Conservation (phyloP, 345 rosid species). For the Eucalyptus coolabah region DNA sequence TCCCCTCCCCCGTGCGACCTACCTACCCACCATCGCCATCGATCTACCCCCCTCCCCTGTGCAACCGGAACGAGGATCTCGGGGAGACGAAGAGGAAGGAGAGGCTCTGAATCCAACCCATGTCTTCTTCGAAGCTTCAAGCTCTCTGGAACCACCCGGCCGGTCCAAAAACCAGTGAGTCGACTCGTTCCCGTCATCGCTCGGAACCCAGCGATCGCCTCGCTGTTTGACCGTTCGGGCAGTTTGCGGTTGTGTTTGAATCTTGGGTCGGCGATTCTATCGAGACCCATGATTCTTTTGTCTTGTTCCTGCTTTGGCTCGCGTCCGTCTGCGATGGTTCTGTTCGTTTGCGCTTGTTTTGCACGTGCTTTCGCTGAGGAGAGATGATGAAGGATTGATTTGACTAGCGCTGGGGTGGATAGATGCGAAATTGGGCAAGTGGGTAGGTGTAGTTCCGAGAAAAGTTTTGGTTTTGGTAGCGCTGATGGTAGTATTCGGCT, state of each 20-base stretch:
- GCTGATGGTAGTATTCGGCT: neutral
- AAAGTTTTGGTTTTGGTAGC: neutral
- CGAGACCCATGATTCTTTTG: neutral
- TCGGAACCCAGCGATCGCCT: neutral
- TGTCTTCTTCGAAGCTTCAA: conserved; percentile 79
- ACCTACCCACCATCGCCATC: neutral
- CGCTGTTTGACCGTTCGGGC: neutral
- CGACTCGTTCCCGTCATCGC: neutral
- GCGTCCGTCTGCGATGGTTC: neutral
- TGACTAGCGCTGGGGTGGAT: neutral
- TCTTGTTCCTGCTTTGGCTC: neutral
- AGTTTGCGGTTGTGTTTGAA: neutral
- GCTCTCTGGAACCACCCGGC: conserved; percentile 94
- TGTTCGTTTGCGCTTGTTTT: neutral
- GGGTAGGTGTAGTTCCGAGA: neutral
- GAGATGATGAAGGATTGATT: neutral
- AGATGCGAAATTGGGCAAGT: neutral
- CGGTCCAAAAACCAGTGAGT: conserved; percentile 88
- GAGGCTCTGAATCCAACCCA: neutral
- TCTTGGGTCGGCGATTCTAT: neutral
- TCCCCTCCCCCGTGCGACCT: neutral
- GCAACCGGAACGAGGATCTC: neutral
- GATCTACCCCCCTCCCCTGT: neutral
- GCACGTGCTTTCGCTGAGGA: neutral
- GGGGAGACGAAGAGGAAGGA: neutral